A percentile compares a stretch with the other conserved stretches of the same genome.
These are phyloP conservation scores for Poronia punctata DNA, from an alignment of 495 filamentous ascomycete species.

Conservation along the genomic window DNA sequence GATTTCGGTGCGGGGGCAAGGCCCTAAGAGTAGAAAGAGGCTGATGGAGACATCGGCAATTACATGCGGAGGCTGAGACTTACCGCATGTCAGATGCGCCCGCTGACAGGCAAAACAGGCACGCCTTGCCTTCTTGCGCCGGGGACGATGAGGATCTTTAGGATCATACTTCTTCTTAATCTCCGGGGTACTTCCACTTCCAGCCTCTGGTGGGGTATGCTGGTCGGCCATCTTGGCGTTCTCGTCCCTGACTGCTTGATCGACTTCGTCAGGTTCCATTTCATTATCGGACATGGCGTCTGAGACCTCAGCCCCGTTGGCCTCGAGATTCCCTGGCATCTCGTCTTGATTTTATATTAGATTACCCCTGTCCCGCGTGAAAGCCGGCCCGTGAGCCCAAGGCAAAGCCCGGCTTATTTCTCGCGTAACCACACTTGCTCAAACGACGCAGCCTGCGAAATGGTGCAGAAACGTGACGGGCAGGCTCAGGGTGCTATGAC, in stretches of 20 bases:
- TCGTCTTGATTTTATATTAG: slow-evolving; percentile 41
- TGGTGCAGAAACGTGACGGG: slow-evolving; percentile 18
- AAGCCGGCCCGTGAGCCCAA: slow-evolving; percentile 18
- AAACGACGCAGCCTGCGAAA: slow-evolving; percentile 20
- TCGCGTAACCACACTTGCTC: slow-evolving; percentile 30
- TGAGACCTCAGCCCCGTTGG: slow-evolving; percentile 42
- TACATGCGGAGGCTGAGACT: slow-evolving; percentile 36
- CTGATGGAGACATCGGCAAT: slow-evolving; percentile 14
- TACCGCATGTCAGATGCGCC: slow-evolving; percentile 97
- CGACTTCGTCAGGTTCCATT: slow-evolving; percentile 25
- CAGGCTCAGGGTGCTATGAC: slow-evolving; percentile 10
- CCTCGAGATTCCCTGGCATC: slow-evolving; percentile 40
- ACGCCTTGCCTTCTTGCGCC: slow-evolving; percentile 91
- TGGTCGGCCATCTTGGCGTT: slow-evolving; percentile 55
- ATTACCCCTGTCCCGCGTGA: slow-evolving; percentile 1
- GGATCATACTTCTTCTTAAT: slow-evolving; percentile 59
- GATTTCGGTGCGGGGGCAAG: slow-evolving; percentile 2
- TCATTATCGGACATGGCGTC: slow-evolving; percentile 49
- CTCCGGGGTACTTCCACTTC: slow-evolving; percentile 36
- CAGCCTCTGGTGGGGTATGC: slow-evolving; percentile 36
- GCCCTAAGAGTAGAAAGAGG: slow-evolving; percentile 7
- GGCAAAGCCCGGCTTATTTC: slow-evolving; percentile 29
- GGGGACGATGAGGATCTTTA: slow-evolving; percentile 79
- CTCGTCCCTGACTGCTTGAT: slow-evolving; percentile 40
- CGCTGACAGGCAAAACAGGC: slow-evolving; percentile 96